phyloP scores from a whole-genome alignment of 495 filamentous ascomycete genomes.

The Aspergillus hancockii region DNA sequence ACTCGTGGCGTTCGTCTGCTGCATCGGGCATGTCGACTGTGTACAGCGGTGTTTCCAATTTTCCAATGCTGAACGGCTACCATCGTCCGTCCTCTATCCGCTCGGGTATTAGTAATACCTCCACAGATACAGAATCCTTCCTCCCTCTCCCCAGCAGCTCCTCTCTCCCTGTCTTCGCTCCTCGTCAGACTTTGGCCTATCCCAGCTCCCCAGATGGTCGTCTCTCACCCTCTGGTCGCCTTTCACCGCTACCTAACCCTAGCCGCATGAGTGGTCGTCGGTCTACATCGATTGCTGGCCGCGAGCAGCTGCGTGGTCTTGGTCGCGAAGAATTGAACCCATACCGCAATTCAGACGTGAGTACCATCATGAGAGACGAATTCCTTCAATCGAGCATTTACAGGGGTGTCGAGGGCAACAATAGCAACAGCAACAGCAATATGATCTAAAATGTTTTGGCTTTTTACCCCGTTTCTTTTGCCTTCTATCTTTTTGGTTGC shows the following conservation, averaged over 20 bases:
- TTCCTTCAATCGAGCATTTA: slow-evolving; percentile 35
- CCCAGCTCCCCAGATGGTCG: slow-evolving; percentile 19
- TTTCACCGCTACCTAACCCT: slow-evolving; percentile 18
- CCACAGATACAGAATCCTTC: slow-evolving; percentile 36
- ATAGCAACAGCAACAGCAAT: not conserved
- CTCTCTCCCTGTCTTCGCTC: slow-evolving; percentile 41
- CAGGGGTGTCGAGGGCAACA: slow-evolving; percentile 17
- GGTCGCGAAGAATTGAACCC: slow-evolving; percentile 40
- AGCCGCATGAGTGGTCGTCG: slow-evolving; percentile 19
- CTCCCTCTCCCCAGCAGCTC: slow-evolving; percentile 25
- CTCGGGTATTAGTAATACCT: slow-evolving; percentile 35
- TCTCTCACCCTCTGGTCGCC: slow-evolving; percentile 17
- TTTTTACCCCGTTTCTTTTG: not conserved
- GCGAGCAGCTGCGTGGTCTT: slow-evolving; percentile 40
- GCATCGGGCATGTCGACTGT: slow-evolving; percentile 38
- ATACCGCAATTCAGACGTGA: slow-evolving; percentile 46
- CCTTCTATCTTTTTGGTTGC: not conserved
- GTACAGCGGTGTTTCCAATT: slow-evolving; percentile 33
- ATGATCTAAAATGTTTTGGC: not conserved
- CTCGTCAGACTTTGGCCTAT: slow-evolving; percentile 29
- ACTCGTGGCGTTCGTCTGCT: slow-evolving; percentile 44
- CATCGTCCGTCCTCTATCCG: slow-evolving; percentile 30
- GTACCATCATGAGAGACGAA: slow-evolving; percentile 42
- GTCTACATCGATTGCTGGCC: slow-evolving; percentile 34
- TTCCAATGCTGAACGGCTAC: slow-evolving; percentile 23